Conservation (phyloP, 257 asterid genomes). For the Cynanchum wilfordii region DNA sequence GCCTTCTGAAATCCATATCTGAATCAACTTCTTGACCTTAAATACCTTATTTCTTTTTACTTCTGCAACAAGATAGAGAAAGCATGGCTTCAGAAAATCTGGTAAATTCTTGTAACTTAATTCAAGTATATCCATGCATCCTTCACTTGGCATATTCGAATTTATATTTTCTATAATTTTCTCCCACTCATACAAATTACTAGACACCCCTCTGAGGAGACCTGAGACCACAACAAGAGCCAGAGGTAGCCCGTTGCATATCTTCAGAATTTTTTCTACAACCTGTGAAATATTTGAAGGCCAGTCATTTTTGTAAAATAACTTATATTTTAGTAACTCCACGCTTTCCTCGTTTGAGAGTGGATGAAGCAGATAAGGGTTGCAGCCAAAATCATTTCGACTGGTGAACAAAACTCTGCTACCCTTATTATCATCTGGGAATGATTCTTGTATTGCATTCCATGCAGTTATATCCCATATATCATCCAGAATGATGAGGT, state of each 20-base stretch:
- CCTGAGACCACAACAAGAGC: conserved; percentile 4
- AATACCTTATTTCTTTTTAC: background rate
- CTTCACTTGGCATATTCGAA: background rate
- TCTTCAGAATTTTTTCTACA: background rate
- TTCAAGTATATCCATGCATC: conserved; percentile 4
- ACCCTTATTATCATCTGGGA: conserved; percentile 12
- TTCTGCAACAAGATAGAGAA: conserved; percentile 15
- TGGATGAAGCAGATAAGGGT: background rate
- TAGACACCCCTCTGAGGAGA: background rate
- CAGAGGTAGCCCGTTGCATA: conserved; percentile 10
- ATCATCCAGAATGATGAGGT: background rate
- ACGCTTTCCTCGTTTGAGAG: conserved; percentile 9
- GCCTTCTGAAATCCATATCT: conserved; percentile 17
- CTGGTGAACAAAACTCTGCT: conserved; percentile 15
- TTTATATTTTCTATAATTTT: background rate
- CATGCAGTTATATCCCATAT: background rate
- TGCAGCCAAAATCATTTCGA: background rate
- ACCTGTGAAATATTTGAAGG: background rate
- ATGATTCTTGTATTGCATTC: conserved; percentile 1
- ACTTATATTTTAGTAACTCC: conserved; percentile 3
- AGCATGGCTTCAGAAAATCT: conserved; percentile 10
- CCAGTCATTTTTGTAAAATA: background rate
- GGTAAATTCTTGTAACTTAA: conserved; percentile 11
- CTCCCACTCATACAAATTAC: background rate
- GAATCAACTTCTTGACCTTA: background rate